These are phyloP conservation scores for Platanthera guangdongensis DNA, from an alignment of 106 monocot genomes.

Conservation along the genomic window DNA sequence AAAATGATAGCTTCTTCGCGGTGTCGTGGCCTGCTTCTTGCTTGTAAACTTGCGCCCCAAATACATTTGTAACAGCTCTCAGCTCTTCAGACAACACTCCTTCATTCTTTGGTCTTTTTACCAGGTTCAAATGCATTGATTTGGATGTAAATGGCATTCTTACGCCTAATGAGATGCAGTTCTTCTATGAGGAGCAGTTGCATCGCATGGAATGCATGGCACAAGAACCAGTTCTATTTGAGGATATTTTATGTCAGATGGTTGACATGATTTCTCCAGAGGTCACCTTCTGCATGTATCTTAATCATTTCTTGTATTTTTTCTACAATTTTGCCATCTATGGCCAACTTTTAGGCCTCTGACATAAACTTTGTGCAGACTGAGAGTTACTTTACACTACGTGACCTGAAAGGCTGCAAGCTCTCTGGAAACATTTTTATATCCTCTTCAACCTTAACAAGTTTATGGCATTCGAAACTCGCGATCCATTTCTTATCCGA, in stretches of 20 bases:
- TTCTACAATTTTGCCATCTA: neutral
- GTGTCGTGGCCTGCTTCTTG: no score
- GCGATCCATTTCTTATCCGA: conserved; percentile 93
- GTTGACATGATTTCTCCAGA: conserved; percentile 92
- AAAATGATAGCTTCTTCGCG: no score
- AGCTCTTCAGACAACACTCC: no score
- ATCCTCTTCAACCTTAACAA: conserved; percentile 98
- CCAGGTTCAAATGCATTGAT: conserved; percentile 96
- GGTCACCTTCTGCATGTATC: conserved; percentile 27
- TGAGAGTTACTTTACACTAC: conserved; percentile 50
- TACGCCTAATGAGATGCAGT: conserved; percentile 85
- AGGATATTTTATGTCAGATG: conserved; percentile 93
- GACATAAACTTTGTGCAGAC: conserved; percentile 36
- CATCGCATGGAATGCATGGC: conserved; percentile 99
- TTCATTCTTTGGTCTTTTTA: neutral
- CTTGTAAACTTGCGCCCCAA: no score
- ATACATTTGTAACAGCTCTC: no score
- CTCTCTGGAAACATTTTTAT: conserved; percentile 90
- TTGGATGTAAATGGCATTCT: conserved; percentile 89
- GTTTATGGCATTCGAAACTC: conserved; percentile 95
- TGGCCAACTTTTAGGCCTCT: conserved; percentile 1
- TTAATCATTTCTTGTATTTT: neutral
- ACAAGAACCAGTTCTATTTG: conserved; percentile 91
- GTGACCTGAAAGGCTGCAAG: conserved; percentile 74
- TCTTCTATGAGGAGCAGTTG: conserved; percentile 93